A percentile compares a stretch with the other conserved stretches of the same genome.
Evolutionary conservation across 129 eudicot species (phyloP).

Genomic region (Tagetes patula): DNA sequence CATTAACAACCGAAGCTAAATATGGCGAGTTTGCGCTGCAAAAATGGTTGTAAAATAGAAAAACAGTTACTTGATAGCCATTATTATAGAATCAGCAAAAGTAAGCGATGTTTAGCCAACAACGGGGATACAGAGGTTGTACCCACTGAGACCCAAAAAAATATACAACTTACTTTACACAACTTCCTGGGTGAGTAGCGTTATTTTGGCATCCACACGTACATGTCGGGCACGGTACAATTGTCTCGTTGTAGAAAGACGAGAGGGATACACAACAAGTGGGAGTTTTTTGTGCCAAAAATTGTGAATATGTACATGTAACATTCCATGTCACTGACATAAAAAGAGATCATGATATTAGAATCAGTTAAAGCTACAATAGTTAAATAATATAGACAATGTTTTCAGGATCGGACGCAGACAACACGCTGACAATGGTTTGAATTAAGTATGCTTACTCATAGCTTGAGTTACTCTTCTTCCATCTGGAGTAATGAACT

Average conservation of each 20-base stretch:
- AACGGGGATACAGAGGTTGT: neutral
- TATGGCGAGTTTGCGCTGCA: constrained; percentile 68
- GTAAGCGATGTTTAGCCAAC: neutral
- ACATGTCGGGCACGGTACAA: constrained; percentile 88
- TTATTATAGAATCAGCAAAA: neutral
- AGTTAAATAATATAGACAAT: neutral
- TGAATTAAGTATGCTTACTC: constrained; percentile 59
- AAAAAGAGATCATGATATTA: constrained; percentile 16
- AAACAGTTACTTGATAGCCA: neutral
- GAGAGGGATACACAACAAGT: constrained; percentile 93
- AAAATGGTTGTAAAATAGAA: neutral
- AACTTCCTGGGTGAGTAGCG: constrained; percentile 69
- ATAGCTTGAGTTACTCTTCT: constrained; percentile 88
- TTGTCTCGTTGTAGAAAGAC: constrained; percentile 85
- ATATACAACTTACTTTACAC: constrained; percentile 60
- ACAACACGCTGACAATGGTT: neutral
- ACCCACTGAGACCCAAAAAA: neutral
- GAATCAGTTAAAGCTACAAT: neutral
- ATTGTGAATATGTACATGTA: constrained; percentile 91
- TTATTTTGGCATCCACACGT: constrained; percentile 94
- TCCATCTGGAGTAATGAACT: constrained; percentile 61
- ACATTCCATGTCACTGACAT: constrained; percentile 96
- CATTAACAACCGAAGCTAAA: constrained; percentile 80
- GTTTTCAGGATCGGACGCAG: too few species aligned
- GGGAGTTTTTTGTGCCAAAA: constrained; percentile 90